These are phyloP conservation scores for Oldenlandia corymbosa DNA, from an alignment of 257 asterid species.

Conservation along the genomic window DNA sequence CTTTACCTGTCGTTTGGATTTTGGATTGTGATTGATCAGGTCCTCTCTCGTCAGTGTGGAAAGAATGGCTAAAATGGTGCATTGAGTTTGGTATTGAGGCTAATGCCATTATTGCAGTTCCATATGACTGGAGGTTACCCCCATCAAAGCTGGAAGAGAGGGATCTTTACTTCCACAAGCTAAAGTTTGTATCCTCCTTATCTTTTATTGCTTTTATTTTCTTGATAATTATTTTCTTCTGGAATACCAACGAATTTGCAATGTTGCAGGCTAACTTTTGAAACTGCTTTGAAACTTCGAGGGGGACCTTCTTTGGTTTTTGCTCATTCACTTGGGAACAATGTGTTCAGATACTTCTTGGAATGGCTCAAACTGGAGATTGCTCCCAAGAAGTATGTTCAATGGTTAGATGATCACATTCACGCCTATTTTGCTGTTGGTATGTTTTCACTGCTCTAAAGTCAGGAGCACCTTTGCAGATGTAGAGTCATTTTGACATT, in stretches of 20 bases:
- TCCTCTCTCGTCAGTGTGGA: slow-evolving; percentile 99
- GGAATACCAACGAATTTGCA: background rate
- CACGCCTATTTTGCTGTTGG: slow-evolving; percentile 99
- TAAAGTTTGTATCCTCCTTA: slow-evolving; percentile 53
- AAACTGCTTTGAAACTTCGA: slow-evolving; percentile 92
- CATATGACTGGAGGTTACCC: slow-evolving; percentile 96
- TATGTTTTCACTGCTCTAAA: slow-evolving; percentile 37
- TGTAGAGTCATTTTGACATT: slow-evolving; percentile 11
- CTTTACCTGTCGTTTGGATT: background rate
- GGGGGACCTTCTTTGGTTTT: slow-evolving; percentile 96
- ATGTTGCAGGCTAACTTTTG: slow-evolving; percentile 83
- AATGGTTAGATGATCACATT: slow-evolving; percentile 91
- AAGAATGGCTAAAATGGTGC: slow-evolving; percentile 99
- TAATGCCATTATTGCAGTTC: slow-evolving; percentile 90
- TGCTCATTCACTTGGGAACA: slow-evolving; percentile 96
- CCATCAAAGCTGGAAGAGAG: slow-evolving; percentile 98
- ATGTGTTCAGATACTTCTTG: slow-evolving; percentile 96
- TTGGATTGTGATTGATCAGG: slow-evolving; percentile 40
- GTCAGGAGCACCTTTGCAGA: slow-evolving; percentile 13
- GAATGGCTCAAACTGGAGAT: slow-evolving; percentile 97
- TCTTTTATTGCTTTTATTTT: slow-evolving; percentile 2
- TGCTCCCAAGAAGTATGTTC: slow-evolving; percentile 77
- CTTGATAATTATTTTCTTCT: background rate
- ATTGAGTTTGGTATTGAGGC: slow-evolving; percentile 98
- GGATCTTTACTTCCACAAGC: slow-evolving; percentile 94